Percentiles rank a stretch among this genome's conserved stretches.
These are phyloP conservation scores for Sugiyamaella paludigena DNA, from an alignment of 1,139 yeast species.

Conservation along the genomic window DNA sequence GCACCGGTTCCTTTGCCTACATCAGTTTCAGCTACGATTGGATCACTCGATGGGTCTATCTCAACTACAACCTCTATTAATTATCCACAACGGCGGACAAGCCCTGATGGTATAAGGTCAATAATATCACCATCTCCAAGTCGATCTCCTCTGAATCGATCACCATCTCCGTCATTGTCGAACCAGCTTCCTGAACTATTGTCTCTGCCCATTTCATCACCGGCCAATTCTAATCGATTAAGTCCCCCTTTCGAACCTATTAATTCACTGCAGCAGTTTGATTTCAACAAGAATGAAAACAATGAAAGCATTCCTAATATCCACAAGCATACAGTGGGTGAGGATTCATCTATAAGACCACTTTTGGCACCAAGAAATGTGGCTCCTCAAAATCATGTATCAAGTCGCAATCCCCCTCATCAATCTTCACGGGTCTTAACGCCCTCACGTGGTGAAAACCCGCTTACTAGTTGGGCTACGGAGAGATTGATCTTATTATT, in stretches of 20 bases:
- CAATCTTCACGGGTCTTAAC: not conserved
- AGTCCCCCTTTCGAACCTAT: not conserved
- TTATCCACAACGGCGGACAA: too few species aligned
- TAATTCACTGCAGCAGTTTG: too few species aligned
- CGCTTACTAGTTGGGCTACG: conserved; percentile 7
- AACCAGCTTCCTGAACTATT: too few species aligned
- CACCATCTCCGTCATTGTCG: too few species aligned
- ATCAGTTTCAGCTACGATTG: too few species aligned
- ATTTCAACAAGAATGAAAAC: too few species aligned
- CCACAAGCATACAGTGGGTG: too few species aligned
- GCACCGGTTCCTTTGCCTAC: too few species aligned
- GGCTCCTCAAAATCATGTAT: conserved; percentile 9
- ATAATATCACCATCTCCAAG: not conserved
- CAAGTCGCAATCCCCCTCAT: conserved; percentile 1
- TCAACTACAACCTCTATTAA: too few species aligned
- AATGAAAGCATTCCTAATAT: too few species aligned
- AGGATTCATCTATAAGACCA: not conserved
- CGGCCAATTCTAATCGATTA: not conserved
- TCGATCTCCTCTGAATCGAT: not conserved
- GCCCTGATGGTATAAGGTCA: not conserved
- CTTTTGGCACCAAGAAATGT: conserved; percentile 5
- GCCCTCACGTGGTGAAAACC: not conserved
- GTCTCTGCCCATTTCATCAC: too few species aligned
- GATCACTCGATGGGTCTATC: too few species aligned
- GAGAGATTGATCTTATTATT: conserved; percentile 4